Evolutionary conservation across 805 yeast species (phyloP), one percentile per base, ranked within the genome.

Genomic region (Diddensiella santjacobensis): DNA sequence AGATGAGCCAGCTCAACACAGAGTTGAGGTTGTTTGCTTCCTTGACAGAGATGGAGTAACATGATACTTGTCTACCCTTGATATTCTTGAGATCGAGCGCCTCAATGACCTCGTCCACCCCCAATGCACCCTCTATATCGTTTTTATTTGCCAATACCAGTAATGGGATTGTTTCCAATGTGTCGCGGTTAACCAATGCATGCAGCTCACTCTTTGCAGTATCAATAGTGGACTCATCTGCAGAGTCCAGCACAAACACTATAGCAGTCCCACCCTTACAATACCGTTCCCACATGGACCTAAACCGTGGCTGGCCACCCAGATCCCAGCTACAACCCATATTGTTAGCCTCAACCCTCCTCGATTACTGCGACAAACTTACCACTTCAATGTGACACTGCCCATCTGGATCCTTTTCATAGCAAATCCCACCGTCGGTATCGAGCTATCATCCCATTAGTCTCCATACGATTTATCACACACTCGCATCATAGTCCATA

Each of bases 281-380:
- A 47, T 66, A 66, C 18, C 71, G 57, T 41, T 67, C 71, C 71
- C 71, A 66, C 71, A 66, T 65, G 23, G 67, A 57, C 42, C 71
- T 46, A 53, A 66, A 66, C 30, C 71, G 54, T 4, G 70, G 69
- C 52, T 66, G 71, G 2, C 71, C 71, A 6, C 71, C 71, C 35
- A 66, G 54, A 61, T 66, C 71, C 71, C 71, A 66, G 56, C 67
- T 62, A 31, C 4, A n/a, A 19, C n/a, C 24, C 15, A 19, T 23
- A 19, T 17, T 26, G 31, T 26, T 26, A 26, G 13, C 31, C 13
- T 26, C 31, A 10, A 13, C 31, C 31, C 31, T 26, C 13, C 19
- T 11, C n/a, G 35, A 13, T 3, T 10, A 35, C 11, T 10, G 8
- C 39, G 18, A 10, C 20, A 41, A 8, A 31, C 64, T 23, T 44